phyloP scores from a whole-genome alignment of 371 early-diverging fungal species.

The Umbelopsis sp. region DNA sequence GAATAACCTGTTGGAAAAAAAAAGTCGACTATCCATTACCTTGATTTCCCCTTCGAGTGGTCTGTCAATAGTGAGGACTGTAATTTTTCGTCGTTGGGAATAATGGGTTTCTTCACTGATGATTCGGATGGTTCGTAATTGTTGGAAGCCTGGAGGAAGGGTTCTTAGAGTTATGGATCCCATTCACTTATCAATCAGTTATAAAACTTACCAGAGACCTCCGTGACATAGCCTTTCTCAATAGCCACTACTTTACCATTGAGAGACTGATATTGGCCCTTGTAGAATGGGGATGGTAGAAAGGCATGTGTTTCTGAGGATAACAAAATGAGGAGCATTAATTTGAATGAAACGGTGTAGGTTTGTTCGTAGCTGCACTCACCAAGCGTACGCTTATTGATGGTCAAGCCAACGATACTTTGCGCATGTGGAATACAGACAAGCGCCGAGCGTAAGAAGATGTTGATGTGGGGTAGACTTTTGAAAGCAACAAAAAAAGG shows the following conservation, averaged over 20 bases:
- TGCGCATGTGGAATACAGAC: conserved; percentile 65
- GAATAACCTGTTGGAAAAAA: conserved; percentile 21
- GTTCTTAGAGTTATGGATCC: neutral
- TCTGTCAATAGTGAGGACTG: conserved; percentile 52
- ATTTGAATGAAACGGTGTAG: neutral
- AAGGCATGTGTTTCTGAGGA: conserved; percentile 41
- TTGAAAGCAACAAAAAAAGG: conserved; percentile 45
- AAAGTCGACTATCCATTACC: conserved; percentile 25
- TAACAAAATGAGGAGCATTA: neutral
- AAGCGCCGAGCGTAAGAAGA: conserved; percentile 54
- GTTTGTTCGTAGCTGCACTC: neutral
- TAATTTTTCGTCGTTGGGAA: conserved; percentile 49
- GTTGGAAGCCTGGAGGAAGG: conserved; percentile 48
- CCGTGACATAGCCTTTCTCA: conserved; percentile 34
- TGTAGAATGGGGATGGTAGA: conserved; percentile 41
- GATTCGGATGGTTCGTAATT: conserved; percentile 55
- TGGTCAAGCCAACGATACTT: conserved; percentile 52
- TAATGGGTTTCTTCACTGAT: conserved; percentile 60
- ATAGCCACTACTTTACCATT: conserved; percentile 43
- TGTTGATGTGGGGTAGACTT: conserved; percentile 39
- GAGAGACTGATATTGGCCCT: conserved; percentile 37
- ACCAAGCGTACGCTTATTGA: conserved; percentile 63
- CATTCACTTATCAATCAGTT: no score
- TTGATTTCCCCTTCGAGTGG: conserved; percentile 59
- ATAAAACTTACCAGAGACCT: conserved; percentile 33